phyloP scores from a whole-genome alignment of 768 basidiomycete genomes.

The Lactarius indigo region DNA sequence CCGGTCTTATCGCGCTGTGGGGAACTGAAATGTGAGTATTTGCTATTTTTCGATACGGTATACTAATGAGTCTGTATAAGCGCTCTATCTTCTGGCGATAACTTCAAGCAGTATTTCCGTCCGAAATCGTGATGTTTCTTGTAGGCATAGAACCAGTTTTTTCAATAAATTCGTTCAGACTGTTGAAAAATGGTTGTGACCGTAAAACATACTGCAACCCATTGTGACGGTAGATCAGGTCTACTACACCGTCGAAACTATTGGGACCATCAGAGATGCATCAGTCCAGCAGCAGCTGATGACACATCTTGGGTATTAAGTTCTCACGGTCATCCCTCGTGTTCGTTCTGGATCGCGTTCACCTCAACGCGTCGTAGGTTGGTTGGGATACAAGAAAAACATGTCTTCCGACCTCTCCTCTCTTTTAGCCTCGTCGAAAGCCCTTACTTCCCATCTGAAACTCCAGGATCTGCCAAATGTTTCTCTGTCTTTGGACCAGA shows the following conservation, averaged over 20 bases:
- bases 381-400: not conserved
- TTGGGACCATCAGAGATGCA: too few species aligned
- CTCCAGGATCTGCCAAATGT: conserved; percentile 84
- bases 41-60: not conserved
- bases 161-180: not conserved
- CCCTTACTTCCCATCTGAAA: conserved; percentile 72
- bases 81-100: not conserved
- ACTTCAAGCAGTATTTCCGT: not conserved
- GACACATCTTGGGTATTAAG: not conserved
- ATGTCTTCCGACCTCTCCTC: conserved; percentile 58
- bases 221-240: not conserved
- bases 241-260: too few species aligned
- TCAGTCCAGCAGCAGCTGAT: too few species aligned
- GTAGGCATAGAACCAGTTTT: not conserved
- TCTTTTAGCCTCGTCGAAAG: conserved; percentile 66
- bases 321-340: not conserved
- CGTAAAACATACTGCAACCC: not conserved
- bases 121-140: not conserved
- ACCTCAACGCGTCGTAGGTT: not conserved
- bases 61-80: not conserved
- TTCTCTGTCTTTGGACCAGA: conserved; percentile 87
- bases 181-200: not conserved
- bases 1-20: conserved; percentile 58
- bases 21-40: conserved; percentile 61
- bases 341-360: not conserved